phyloP scores from a whole-genome alignment of 1,284 basidiomycete genomes.

The Omphalotus olearius region DNA sequence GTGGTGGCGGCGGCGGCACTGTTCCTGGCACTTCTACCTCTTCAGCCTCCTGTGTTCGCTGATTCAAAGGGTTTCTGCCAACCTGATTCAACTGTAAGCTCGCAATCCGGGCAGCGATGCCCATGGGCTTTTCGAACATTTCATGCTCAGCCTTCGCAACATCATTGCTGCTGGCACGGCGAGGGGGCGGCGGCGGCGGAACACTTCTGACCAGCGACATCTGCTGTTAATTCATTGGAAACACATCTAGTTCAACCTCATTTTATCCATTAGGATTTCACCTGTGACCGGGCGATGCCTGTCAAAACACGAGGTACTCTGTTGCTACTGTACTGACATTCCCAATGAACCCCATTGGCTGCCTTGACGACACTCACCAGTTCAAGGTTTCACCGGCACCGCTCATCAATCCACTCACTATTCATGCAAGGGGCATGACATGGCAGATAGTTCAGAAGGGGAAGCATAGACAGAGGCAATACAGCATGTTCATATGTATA shows the following conservation, averaged over 20 bases:
- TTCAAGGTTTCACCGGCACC: too few species aligned
- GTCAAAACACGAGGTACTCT: too few species aligned
- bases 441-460: neutral
- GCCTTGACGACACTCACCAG: too few species aligned
- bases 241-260: too few species aligned
- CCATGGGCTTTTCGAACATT: slow-evolving; percentile 13
- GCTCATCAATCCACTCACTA: too few species aligned
- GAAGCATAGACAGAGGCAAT: slow-evolving; percentile 17
- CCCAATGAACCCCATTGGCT: too few species aligned
- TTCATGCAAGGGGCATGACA: too few species aligned
- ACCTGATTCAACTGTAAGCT: slow-evolving; percentile 23
- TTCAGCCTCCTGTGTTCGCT: slow-evolving; percentile 8
- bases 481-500: slow-evolving; percentile 35
- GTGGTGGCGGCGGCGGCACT: neutral
- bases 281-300: too few species aligned
- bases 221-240: too few species aligned
- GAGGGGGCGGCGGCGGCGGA: slow-evolving; percentile 22
- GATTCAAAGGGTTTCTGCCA: slow-evolving; percentile 7
- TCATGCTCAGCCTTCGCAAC: neutral
- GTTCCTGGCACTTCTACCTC: slow-evolving; percentile 1
- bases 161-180: slow-evolving; percentile 3
- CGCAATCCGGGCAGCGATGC: slow-evolving; percentile 28
- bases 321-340: too few species aligned
- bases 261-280: too few species aligned
- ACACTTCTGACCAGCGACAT: slow-evolving; percentile 12